These are phyloP conservation scores for Talaromyces stipitatus DNA, from an alignment of 495 filamentous ascomycete species.

Conservation along the genomic window DNA sequence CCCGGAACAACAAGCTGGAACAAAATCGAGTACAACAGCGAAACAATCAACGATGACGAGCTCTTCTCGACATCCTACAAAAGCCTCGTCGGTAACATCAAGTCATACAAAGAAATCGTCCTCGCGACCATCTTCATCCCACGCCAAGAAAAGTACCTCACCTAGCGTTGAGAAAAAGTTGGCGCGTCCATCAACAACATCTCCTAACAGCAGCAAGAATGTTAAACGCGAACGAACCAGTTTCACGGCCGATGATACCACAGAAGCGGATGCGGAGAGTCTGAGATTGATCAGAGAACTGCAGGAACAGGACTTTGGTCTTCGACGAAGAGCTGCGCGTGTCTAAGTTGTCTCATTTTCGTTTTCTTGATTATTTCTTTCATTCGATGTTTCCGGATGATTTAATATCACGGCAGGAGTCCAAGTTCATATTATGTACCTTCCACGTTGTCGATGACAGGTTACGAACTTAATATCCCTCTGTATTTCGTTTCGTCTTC, in stretches of 20 bases:
- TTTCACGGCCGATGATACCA: conserved; percentile 14
- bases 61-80: conserved; percentile 9
- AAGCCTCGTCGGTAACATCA: conserved; percentile 24
- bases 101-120: conserved; percentile 27
- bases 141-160: conserved; percentile 36
- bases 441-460: not conserved
- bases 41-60: conserved; percentile 12
- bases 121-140: conserved; percentile 37
- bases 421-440: not conserved
- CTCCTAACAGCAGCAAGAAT: conserved; percentile 17
- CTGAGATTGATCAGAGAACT: conserved; percentile 49
- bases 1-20: conserved; percentile 26
- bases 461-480: not conserved
- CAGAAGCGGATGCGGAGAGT: conserved; percentile 43
- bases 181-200: conserved; percentile 19
- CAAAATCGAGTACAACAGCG: conserved; percentile 21
- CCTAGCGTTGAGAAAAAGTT: conserved; percentile 27
- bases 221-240: conserved; percentile 16
- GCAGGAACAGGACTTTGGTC: conserved; percentile 51
- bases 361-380: not conserved
- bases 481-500: no score
- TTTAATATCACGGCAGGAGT: not conserved
- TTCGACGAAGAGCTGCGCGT: conserved; percentile 40
- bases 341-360: conserved; percentile 4
- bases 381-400: not conserved